Evolutionary conservation across 2,329 filamentous ascomycete genomes (phyloP).

Genomic region (Ciborinia camelliae): DNA sequence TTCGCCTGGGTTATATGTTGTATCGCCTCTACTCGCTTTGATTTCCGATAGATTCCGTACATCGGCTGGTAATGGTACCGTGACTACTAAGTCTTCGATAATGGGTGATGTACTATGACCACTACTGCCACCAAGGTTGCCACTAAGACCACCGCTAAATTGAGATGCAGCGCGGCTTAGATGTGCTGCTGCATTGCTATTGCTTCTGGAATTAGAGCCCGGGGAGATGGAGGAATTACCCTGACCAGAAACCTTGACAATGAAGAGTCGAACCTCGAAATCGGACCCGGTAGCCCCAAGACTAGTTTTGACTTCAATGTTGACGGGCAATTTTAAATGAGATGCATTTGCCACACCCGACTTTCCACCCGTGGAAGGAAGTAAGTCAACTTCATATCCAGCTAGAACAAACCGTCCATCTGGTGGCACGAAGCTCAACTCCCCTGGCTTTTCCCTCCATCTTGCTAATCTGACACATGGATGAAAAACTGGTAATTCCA

Average conservation of each 20-base stretch:
- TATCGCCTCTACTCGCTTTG: conserved; percentile 76
- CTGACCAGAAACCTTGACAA: conserved; percentile 60
- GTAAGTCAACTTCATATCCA: conserved; percentile 88
- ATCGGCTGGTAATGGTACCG: conserved; percentile 71
- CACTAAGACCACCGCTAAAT: conserved; percentile 42
- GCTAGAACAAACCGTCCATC: conserved; percentile 92
- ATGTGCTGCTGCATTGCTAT: conserved; percentile 34
- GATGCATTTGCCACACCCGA: conserved; percentile 50
- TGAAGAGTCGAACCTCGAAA: conserved; percentile 79
- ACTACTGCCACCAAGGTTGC: conserved; percentile 41
- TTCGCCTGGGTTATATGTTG: conserved; percentile 72
- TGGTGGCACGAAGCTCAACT: conserved; percentile 93
- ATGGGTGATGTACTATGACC: conserved; percentile 46
- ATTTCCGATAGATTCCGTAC: conserved; percentile 84
- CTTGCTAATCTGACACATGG: conserved; percentile 87
- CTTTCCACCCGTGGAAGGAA: conserved; percentile 65
- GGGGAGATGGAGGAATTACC: conserved; percentile 40
- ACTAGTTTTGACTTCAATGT: conserved; percentile 75
- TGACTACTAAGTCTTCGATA: conserved; percentile 74
- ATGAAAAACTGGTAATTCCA: conserved; percentile 92
- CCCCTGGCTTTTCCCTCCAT: conserved; percentile 85
- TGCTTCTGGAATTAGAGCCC: conserved; percentile 40
- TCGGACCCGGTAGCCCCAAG: conserved; percentile 74
- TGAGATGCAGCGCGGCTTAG: conserved; percentile 45
- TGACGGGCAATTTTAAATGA: conserved; percentile 76